A percentile compares a stretch with the other conserved stretches of the same genome.
Conservation (phyloP, 2,329 filamentous ascomycete genomes). For the Macrophomina tecta region DNA sequence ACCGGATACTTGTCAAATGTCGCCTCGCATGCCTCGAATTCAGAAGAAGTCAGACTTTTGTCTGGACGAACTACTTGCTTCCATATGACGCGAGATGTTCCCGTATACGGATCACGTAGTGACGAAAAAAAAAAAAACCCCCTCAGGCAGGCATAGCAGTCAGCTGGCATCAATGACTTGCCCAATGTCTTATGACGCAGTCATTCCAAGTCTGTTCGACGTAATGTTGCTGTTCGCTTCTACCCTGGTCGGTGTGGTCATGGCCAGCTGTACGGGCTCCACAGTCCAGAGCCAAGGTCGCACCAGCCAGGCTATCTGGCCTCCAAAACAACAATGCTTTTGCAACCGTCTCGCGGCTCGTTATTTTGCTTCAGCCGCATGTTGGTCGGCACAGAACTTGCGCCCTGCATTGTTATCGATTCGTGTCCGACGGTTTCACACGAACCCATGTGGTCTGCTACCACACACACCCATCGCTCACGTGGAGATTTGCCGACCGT, state of each 20-base stretch:
- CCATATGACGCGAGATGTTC: too few species aligned
- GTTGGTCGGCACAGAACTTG: not conserved
- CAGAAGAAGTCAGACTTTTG: too few species aligned
- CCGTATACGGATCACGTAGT: not conserved
- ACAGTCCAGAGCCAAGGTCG: constrained; percentile 4
- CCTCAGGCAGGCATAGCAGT: not conserved
- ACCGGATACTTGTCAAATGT: not conserved
- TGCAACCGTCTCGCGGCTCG: not conserved
- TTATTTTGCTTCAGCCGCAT: not conserved
- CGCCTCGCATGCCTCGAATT: too few species aligned
- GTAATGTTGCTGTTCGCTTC: not conserved
- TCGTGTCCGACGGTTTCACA: constrained; percentile 12
- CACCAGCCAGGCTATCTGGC: not conserved
- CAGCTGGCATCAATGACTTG: too few species aligned
- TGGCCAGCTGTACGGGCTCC: constrained; percentile 13
- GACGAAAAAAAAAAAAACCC: too few species aligned
- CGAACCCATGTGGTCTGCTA: constrained; percentile 22
- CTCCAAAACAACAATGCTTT: not conserved
- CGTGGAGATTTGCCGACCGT: constrained; percentile 2
- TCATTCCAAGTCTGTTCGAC: too few species aligned
- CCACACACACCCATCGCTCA: not conserved
- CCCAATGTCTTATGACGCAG: too few species aligned
- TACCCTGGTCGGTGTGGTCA: constrained; percentile 4
- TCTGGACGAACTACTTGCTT: too few species aligned
- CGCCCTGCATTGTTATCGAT: not conserved